These are phyloP conservation scores for Yamadazyma oceani DNA, from an alignment of 1,139 yeast genomes.

Conservation along the genomic window DNA sequence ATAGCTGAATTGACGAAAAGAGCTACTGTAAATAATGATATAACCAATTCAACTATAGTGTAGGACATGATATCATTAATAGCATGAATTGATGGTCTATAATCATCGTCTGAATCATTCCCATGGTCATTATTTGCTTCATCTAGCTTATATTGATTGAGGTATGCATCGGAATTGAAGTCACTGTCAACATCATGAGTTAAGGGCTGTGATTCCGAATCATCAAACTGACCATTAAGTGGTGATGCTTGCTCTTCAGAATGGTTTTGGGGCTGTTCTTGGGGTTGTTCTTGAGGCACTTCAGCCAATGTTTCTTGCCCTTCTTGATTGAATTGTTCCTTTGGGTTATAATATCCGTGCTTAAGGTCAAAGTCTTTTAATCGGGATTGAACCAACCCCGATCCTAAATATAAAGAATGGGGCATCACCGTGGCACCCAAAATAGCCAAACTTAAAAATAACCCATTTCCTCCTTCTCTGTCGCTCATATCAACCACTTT, in stretches of 20 bases:
- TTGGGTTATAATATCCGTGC: constrained; percentile 51
- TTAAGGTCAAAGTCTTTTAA: constrained; percentile 76
- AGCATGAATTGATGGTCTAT: constrained; percentile 67
- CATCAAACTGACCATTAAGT: background rate
- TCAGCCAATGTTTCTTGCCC: background rate
- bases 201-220: constrained; percentile 1
- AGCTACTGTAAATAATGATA: constrained; percentile 73
- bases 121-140: background rate
- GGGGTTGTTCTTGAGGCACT: background rate
- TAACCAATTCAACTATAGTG: constrained; percentile 62
- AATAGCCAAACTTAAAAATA: constrained; percentile 84
- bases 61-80: constrained; percentile 66
- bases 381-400: constrained; percentile 90
- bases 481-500: constrained; percentile 63
- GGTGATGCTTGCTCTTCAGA: background rate
- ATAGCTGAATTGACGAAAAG: constrained; percentile 80
- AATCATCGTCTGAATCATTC: constrained; percentile 28
- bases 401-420: constrained; percentile 86
- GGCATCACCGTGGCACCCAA: constrained; percentile 99
- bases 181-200: constrained; percentile 14
- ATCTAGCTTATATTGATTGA: constrained; percentile 1
- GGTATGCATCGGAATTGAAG: background rate
- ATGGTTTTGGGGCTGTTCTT: background rate
- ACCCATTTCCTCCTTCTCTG: constrained; percentile 63
- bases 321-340: constrained; percentile 3